phyloP scores from a whole-genome alignment of 2,329 filamentous ascomycete genomes.

The Nothopassalora personata region DNA sequence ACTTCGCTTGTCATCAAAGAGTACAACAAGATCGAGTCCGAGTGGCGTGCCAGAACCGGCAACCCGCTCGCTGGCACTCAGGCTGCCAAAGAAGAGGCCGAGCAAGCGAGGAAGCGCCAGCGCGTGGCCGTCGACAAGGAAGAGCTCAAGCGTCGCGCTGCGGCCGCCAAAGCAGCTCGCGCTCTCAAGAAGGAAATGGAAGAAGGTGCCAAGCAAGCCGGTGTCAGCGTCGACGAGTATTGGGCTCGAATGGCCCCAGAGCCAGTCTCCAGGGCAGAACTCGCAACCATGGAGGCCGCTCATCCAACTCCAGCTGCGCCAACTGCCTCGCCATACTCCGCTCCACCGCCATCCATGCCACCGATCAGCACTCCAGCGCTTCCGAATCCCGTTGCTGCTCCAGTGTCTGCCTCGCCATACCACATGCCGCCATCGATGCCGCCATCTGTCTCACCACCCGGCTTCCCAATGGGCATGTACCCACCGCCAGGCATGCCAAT shows the following conservation, averaged over 20 bases:
- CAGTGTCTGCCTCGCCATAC: neutral
- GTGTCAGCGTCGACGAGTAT: neutral
- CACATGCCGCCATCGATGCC: neutral
- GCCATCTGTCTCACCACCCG: neutral
- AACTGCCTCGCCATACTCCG: neutral
- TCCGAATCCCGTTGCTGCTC: neutral
- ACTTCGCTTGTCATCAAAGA: slow-evolving; percentile 79
- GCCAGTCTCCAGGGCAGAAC: neutral
- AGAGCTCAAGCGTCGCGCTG: slow-evolving; percentile 6
- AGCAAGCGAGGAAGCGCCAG: slow-evolving; percentile 1
- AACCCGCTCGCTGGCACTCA: slow-evolving; percentile 61
- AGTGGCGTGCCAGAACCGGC: slow-evolving; percentile 74
- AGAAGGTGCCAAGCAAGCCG: neutral
- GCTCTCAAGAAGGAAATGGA: neutral
- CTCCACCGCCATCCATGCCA: neutral
- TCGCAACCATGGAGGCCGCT: neutral
- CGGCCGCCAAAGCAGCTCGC: neutral
- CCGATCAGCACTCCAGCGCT: neutral
- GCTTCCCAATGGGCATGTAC: neutral
- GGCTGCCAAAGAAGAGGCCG: neutral
- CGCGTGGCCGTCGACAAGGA: slow-evolving; percentile 4
- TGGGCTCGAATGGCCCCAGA: neutral
- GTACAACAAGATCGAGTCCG: slow-evolving; percentile 79
- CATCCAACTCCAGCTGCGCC: neutral
- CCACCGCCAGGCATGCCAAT: neutral